These are phyloP conservation scores for Coprinellus aureogranulatus DNA, from an alignment of 768 basidiomycete genomes.

Conservation along the genomic window DNA sequence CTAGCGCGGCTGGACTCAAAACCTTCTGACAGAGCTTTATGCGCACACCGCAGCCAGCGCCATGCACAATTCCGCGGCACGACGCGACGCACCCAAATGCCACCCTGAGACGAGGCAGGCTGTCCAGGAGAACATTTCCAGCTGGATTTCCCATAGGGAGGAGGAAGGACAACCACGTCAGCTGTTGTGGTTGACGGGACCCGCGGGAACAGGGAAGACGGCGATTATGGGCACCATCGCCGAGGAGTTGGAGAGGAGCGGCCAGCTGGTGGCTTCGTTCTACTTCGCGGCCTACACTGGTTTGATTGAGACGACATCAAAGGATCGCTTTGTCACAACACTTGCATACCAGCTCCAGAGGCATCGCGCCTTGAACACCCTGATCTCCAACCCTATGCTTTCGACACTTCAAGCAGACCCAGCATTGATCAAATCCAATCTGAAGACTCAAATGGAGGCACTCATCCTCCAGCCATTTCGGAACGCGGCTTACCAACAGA, in stretches of 20 bases:
- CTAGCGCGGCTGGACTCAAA: no score
- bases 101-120: background rate
- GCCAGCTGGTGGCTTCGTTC: background rate
- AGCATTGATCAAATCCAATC: background rate
- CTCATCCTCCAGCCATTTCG: background rate
- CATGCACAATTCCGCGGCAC: background rate
- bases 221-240: background rate
- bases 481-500: background rate
- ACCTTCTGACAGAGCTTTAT: no score
- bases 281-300: background rate
- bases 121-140: background rate
- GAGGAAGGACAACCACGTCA: background rate
- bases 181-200: background rate
- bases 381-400: no score
- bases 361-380: background rate
- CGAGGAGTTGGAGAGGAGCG: background rate
- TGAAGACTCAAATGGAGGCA: background rate
- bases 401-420: background rate
- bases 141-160: background rate
- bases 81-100: background rate
- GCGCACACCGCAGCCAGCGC: background rate
- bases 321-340: background rate
- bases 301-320: background rate
- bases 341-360: constrained; percentile 3
- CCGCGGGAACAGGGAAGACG: constrained; percentile 3